Evolutionary conservation across 1,139 yeast genomes (phyloP), one percentile per base, ranked within the genome.

Genomic region (Geotrichum australiense): DNA sequence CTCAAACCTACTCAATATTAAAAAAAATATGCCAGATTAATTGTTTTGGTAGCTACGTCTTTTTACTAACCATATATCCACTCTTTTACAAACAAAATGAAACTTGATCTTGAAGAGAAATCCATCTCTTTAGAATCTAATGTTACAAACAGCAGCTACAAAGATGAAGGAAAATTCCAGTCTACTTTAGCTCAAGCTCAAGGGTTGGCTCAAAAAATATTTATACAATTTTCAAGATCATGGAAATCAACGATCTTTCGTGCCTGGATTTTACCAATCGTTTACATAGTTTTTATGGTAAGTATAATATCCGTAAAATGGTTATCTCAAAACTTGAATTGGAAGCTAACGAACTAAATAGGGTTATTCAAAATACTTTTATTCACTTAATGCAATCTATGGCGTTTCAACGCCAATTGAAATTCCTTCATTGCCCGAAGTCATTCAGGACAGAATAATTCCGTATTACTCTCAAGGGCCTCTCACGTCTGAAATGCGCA

Each of bases 191-290:
- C n/a, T n/a, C n/a, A n/a, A n/a, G n/a, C n/a, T n/a, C n/a, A n/a
- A n/a, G n/a, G n/a, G n/a, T n/a, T n/a, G n/a, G n/a, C n/a, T n/a
- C n/a, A n/a, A n/a, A n/a, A n/a, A n/a, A n/a, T n/a, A n/a, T n/a
- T n/a, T n/a, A n/a, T n/a, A n/a, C n/a, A n/a, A n/a, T n/a, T n/a
- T n/a, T n/a, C n/a, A n/a, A n/a, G 64, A 21, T 47, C 55, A n/a
- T 53, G 59, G 59, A 50, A 48, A 39, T 57, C 60, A 54, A 59
- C 64, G 2, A 34, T 53, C 11, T 51, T 62, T 34, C 51, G 66
- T 37, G 53, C 64, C 1, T 50, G 58, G 33, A 24, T 57, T 4
- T 43, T 62, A 21, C 66, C 66, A 7, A 55, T 62, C 14, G 54
- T 55, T 5, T 61, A 48, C 40, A 49, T 57, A 18, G 47, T 57